Evolutionary conservation across 2,329 filamentous ascomycete genomes (phyloP).

Genomic region (Aspergillus sp.): DNA sequence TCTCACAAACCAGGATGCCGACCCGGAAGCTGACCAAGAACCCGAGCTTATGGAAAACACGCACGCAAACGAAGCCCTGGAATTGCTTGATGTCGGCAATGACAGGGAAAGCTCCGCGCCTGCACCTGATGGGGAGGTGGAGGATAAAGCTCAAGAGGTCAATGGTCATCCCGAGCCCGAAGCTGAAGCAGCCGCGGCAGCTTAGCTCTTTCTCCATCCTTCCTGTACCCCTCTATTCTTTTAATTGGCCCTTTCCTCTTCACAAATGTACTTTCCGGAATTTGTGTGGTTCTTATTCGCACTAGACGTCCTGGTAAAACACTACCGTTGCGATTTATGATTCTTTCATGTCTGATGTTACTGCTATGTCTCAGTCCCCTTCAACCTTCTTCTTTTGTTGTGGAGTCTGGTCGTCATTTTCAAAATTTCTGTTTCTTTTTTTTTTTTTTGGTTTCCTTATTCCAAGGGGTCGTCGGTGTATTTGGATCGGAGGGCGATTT

Average conservation of each 20-base stretch:
- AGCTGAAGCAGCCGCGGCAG: slow-evolving; percentile 8
- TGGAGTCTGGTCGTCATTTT: neutral
- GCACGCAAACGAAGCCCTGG: slow-evolving; percentile 49
- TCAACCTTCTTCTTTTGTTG: slow-evolving; percentile 9
- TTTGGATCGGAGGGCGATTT: neutral
- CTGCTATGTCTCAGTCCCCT: slow-evolving; percentile 11
- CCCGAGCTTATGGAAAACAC: slow-evolving; percentile 42
- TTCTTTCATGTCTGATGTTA: slow-evolving; percentile 17
- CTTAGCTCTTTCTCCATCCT: neutral
- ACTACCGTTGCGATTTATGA: slow-evolving; percentile 16
- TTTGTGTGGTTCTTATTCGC: slow-evolving; percentile 5
- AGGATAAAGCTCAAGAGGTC: slow-evolving; percentile 21
- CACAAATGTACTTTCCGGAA: neutral
- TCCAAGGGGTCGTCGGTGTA: neutral
- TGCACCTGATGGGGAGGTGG: slow-evolving; percentile 25
- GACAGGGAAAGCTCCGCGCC: slow-evolving; percentile 34
- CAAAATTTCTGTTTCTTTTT: neutral
- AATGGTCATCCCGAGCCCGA: slow-evolving; percentile 21
- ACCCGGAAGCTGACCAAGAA: slow-evolving; percentile 27
- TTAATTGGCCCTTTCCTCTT: neutral
- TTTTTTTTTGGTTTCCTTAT: neutral
- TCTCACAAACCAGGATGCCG: slow-evolving; percentile 45
- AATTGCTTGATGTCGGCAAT: slow-evolving; percentile 42
- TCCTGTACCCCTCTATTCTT: neutral
- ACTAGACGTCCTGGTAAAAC: neutral